Evolutionary conservation across 2,329 filamentous ascomycete genomes (phyloP).

Genomic region (Sclerotinia nivalis): DNA sequence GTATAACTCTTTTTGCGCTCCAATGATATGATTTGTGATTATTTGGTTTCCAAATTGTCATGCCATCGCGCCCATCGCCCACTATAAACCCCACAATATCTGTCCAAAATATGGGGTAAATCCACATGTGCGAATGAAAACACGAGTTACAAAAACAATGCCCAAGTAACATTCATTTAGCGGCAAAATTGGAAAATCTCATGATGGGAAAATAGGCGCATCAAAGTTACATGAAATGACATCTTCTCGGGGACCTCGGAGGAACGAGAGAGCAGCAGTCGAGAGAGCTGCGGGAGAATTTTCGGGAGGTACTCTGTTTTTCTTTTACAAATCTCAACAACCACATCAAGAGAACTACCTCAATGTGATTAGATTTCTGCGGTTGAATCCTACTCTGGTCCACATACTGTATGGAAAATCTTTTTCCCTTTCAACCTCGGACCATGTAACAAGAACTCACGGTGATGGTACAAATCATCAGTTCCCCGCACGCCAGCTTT

Average conservation of each 20-base stretch:
- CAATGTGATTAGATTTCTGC: not conserved
- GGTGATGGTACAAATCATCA: not conserved
- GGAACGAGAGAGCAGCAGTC: not conserved
- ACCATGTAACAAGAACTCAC: not conserved
- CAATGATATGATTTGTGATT: slow-evolving; percentile 4
- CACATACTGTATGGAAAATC: not conserved
- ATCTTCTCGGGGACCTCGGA: not conserved
- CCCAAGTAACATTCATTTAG: slow-evolving; percentile 1
- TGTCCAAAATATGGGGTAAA: not conserved
- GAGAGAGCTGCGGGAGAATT: not conserved
- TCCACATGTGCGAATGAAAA: not conserved
- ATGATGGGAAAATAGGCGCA: not conserved
- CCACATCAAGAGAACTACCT: slow-evolving; percentile 12
- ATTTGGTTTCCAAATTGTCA: not conserved
- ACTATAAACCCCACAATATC: not conserved
- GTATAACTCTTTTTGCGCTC: slow-evolving; percentile 1
- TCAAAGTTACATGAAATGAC: not conserved
- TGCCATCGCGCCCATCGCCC: not conserved
- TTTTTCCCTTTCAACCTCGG: not conserved
- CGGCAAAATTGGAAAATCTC: slow-evolving; percentile 4
- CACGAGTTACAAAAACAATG: not conserved
- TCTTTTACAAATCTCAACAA: not conserved
- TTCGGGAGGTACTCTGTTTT: not conserved
- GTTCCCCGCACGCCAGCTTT: not conserved
- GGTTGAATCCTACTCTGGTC: not conserved